Percentiles rank a stretch among this genome's conserved stretches.
Evolutionary conservation across 2,329 filamentous ascomycete genomes (phyloP).

Genomic region (Sordariomycetes sp.): DNA sequence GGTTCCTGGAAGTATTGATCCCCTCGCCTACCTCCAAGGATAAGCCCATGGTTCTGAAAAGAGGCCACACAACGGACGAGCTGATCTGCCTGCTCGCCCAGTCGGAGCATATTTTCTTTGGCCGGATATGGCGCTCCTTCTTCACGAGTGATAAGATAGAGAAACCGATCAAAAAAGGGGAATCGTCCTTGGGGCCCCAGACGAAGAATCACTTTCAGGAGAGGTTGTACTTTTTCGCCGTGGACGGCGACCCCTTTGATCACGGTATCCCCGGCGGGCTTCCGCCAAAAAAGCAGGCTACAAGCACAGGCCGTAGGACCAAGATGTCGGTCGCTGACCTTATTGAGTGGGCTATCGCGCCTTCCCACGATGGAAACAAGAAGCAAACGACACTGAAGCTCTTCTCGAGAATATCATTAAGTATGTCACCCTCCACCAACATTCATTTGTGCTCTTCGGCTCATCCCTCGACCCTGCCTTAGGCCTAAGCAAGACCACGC

Average conservation of each 20-base stretch:
- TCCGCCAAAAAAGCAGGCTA: constrained; percentile 13
- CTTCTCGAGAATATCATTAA: constrained; percentile 42
- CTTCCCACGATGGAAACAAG: constrained; percentile 30
- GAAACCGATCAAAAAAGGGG: constrained; percentile 22
- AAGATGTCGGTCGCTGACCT: constrained; percentile 25
- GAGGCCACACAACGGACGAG: background rate
- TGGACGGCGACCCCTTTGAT: constrained; percentile 30
- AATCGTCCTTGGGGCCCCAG: constrained; percentile 12
- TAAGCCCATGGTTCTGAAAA: constrained; percentile 14
- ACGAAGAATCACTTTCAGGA: constrained; percentile 20
- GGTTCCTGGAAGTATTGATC: constrained; percentile 42
- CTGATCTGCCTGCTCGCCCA: background rate
- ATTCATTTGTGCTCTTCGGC: background rate
- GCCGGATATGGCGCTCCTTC: constrained; percentile 33
- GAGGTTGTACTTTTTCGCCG: constrained; percentile 40
- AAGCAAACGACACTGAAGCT: constrained; percentile 37
- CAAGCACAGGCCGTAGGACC: constrained; percentile 10
- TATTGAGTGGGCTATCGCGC: constrained; percentile 37
- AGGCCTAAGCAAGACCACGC: constrained; percentile 37
- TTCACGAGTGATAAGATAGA: constrained; percentile 25
- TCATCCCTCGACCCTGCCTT: constrained; percentile 3
- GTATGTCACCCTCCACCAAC: constrained; percentile 16
- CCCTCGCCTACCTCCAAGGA: constrained; percentile 24
- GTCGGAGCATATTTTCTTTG: constrained; percentile 26
- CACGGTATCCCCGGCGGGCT: background rate